Evolutionary conservation across 495 filamentous ascomycete genomes (phyloP), one percentile per base, ranked within the genome.

Genomic region (Penicillium mononematosum): DNA sequence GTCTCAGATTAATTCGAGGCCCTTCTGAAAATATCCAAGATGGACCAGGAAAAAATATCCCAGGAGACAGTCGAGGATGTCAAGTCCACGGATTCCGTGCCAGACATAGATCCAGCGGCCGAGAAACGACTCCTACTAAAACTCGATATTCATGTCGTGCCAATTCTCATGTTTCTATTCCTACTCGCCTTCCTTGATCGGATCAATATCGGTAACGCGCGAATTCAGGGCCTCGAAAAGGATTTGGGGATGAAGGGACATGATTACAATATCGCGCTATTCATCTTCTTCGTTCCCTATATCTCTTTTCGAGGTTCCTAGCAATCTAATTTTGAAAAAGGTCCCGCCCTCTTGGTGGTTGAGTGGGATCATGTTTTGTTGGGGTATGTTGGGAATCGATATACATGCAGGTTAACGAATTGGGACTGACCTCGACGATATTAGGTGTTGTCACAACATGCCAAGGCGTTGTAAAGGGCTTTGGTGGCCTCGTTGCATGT

Each of bases 281-380:
- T 83, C 48, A 76, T 87, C 14, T 88, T 86, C 70, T 89, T 88
- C 67, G 76, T 85, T 3, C 83, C 82, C 36, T 90, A 89, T 64
- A 81, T 84, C n/a, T 48, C 66, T 85, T 5, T 80, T 86, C 43
- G 85, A 89, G 62, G 78, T 89, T 45, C 86, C 85, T 11, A 78
- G 75, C 58, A 89, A 89, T 65, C 71, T 90, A 7, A 73, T 89
- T 55, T 72, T 89, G 69, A 87, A 84, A 70, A 83, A 79, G 50
- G 66, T 89, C 10, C 75, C 79, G 0, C 88, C 88, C 8, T 83
- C 78, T 1, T 75, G 73, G 52, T 86, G 79, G 73, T 65, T 87
- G 41, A 73, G 79, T 20, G 62, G 58, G 25, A 78, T 83, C 45
- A 84, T 85, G 75, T 58, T 81, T 22, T 56, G 68, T 14, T 88